Base-by-base conservation (phyloP, 2,329 filamentous ascomycete species). In the Pseudonectria buxi region DNA sequence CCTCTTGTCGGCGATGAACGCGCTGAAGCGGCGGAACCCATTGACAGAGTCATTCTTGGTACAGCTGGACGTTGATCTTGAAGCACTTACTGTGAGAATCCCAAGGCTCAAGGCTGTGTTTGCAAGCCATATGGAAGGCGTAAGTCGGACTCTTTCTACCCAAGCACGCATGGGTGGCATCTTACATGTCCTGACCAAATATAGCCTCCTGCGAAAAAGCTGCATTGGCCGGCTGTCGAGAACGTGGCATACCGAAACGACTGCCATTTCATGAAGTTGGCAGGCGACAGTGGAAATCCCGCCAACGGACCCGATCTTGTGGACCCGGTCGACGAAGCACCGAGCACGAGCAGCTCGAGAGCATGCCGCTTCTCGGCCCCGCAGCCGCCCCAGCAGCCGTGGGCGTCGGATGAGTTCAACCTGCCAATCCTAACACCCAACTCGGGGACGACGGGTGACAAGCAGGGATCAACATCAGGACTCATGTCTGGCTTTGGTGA, bases 31-130 rank as follows among this genome's bases (percentile, higher is more conserved):
- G 40, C 84, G 85, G 50, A 95, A 94, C 47, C 89, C 89, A 0
- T 69, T 98, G 32, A 94, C 90, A 0, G 89, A 95, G 55, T 95
- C 90, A 0, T 96, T 96, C 64, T 67, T 96, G 25, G 86, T 92
- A 3, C 92, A 96, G 58, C 69, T 96, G 5, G 88, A 96, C 47
- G 83, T 95, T 12, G 92, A 98, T 53, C 72, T 96, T 4, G 86
- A 94, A 57, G 80, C 78, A 10, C 69, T 86, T 16, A 78, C 79
- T 10, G 61, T 78, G 43, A 70, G 72, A 47, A 78, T 76, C 45
- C 76, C 71, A 7, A 76, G 72, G 41, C 65, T 79, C 14, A 71
- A 66, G 45, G 58, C 67, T 16, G 69, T 70, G 2, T 77, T 78
- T 32, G 65, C 72, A n/a, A 68, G 72, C 30, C 68, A 65, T 36